Percentiles rank a stretch among this genome's conserved stretches.
phyloP scores from a whole-genome alignment of 2,329 filamentous ascomycete genomes.

The Aspergillus sp. region DNA sequence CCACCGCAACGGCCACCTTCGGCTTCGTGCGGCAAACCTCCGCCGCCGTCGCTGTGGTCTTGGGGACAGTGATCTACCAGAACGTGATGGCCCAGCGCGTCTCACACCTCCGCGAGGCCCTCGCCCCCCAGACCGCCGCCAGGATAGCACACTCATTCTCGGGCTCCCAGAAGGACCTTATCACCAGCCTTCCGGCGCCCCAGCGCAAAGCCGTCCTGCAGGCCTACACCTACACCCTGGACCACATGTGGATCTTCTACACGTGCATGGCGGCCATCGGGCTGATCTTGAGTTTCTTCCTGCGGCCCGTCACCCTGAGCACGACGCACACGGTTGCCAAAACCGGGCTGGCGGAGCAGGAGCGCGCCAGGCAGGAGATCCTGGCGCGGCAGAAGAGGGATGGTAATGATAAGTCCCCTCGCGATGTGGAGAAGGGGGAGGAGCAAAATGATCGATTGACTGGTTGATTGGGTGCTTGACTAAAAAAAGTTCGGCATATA shows the following conservation, averaged over 20 bases:
- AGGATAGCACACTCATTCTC: constrained; percentile 24
- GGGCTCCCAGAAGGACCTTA: constrained; percentile 24
- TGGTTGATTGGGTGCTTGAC: too few relatives aligned
- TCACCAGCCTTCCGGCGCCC: constrained; percentile 21
- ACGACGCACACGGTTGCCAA: constrained; percentile 35
- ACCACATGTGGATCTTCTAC: constrained; percentile 45
- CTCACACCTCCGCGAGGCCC: constrained; percentile 15
- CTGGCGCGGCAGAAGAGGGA: constrained; percentile 29
- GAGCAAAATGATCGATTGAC: too few relatives aligned
- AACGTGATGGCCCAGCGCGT: constrained; percentile 28
- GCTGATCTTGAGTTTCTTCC: constrained; percentile 31
- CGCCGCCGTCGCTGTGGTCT: constrained; percentile 49
- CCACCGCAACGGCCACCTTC: constrained; percentile 54
- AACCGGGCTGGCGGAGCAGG: constrained; percentile 38
- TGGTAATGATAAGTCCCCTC: constrained; percentile 8
- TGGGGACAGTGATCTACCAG: constrained; percentile 45
- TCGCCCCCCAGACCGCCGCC: constrained; percentile 20
- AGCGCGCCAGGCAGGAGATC: constrained; percentile 31
- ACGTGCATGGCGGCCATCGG: constrained; percentile 27
- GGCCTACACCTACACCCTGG: constrained; percentile 35
- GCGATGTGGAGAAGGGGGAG: background rate
- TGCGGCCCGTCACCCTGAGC: constrained; percentile 30
- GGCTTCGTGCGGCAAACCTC: constrained; percentile 51
- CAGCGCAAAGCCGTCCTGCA: constrained; percentile 32
- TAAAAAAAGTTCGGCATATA: too few relatives aligned